Evolutionary conservation across 257 asterid species (phyloP).

Genomic region (Fraxinus pennsylvanica): DNA sequence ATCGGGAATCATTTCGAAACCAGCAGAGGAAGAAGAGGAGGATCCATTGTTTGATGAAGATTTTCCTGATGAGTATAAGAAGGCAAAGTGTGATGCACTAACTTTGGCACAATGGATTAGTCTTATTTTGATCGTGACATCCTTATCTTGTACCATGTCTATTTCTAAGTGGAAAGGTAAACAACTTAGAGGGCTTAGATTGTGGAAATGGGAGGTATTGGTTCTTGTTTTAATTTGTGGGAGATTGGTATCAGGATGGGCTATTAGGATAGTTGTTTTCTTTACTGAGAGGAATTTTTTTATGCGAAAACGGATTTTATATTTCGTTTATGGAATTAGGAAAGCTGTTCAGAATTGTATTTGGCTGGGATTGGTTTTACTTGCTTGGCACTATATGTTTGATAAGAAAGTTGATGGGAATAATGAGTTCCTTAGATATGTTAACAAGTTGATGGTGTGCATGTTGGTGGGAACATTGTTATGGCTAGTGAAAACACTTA

Average conservation of each 20-base stretch:
- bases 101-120: constrained; percentile 64
- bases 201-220: constrained; percentile 88
- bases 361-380: constrained; percentile 80
- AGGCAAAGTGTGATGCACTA: constrained; percentile 39
- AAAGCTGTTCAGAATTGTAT: constrained; percentile 84
- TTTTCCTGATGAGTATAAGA: constrained; percentile 62
- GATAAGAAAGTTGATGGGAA: constrained; percentile 52
- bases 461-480: constrained; percentile 67
- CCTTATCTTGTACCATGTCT: constrained; percentile 44
- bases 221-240: constrained; percentile 80
- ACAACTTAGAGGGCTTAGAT: constrained; percentile 48
- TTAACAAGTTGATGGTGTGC: constrained; percentile 72
- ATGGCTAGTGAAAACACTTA: constrained; percentile 84
- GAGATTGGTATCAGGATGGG: constrained; percentile 86
- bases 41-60: constrained; percentile 74
- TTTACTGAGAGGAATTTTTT: constrained; percentile 74
- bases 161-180: constrained; percentile 38
- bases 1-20: constrained; percentile 47
- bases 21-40: constrained; percentile 66
- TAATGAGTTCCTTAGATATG: constrained; percentile 48
- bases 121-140: constrained; percentile 50
- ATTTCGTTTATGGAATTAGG: constrained; percentile 80
- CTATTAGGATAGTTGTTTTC: constrained; percentile 61
- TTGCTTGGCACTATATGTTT: constrained; percentile 84
- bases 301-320: constrained; percentile 69